A percentile compares a stretch with the other conserved stretches of the same genome.
Evolutionary conservation across 164 flowering plant genomes (phyloP).

Genomic region (Aristolochia contorta): DNA sequence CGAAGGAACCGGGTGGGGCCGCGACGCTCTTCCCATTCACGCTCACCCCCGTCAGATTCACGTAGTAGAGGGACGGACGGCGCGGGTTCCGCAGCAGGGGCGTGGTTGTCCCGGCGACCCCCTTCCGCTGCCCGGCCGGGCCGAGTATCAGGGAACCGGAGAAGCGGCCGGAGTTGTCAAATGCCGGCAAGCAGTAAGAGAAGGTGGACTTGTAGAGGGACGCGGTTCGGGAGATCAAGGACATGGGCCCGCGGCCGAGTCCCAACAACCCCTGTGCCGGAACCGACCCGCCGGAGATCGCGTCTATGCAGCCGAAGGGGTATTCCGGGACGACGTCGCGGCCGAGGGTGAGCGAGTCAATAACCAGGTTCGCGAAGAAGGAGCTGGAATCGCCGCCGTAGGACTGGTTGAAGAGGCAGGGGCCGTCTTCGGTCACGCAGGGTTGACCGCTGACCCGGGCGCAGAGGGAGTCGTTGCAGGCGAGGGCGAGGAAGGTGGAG

Average conservation of each 20-base stretch:
- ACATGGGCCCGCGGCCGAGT: constrained; percentile 81
- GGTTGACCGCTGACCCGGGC: constrained; percentile 47
- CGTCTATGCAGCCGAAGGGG: constrained; percentile 62
- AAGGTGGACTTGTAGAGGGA: constrained; percentile 62
- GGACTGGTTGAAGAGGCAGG: constrained; percentile 65
- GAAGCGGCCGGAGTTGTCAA: constrained; percentile 72
- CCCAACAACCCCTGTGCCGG: constrained; percentile 92
- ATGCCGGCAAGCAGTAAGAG: constrained; percentile 86
- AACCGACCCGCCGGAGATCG: constrained; percentile 42
- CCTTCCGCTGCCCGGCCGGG: constrained; percentile 58
- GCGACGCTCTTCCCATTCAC: constrained; percentile 55
- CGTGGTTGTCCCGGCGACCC: constrained; percentile 36
- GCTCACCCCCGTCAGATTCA: constrained; percentile 69
- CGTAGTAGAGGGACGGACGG: constrained; percentile 81
- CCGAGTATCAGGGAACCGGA: constrained; percentile 87
- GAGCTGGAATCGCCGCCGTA: constrained; percentile 81
- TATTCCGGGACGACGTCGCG: constrained; percentile 39
- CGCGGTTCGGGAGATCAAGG: constrained; percentile 59
- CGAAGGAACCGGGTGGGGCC: constrained; percentile 29
- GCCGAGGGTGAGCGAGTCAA: constrained; percentile 43
- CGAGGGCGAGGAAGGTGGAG: constrained; percentile 34
- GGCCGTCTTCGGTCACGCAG: constrained; percentile 38
- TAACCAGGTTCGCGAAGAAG: constrained; percentile 49
- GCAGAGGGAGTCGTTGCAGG: constrained; percentile 56
- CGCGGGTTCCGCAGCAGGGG: constrained; percentile 72